A percentile compares a stretch with the other conserved stretches of the same genome.
Evolutionary conservation across 768 basidiomycete species (phyloP).

Genomic region (Kwoniella botswanensis): DNA sequence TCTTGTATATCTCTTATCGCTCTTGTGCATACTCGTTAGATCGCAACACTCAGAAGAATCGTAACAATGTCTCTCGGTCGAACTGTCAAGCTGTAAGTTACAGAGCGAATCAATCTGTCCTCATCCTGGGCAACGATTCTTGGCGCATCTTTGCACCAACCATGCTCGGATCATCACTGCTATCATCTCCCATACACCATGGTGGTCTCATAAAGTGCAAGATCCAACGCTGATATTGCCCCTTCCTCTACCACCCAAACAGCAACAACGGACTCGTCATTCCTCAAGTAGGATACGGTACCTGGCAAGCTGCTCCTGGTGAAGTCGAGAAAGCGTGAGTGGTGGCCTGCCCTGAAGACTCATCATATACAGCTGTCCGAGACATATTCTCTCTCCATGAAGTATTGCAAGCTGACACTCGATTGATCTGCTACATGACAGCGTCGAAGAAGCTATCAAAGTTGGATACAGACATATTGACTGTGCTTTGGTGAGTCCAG

Average conservation of each 20-base stretch:
- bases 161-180: too few relatives aligned
- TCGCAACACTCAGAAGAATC: background rate
- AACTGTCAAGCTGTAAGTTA: conserved; percentile 25
- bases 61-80: conserved; percentile 25
- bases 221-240: background rate
- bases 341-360: background rate
- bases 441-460: conserved; percentile 35
- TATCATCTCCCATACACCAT: too few relatives aligned
- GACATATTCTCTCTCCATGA: too few relatives aligned
- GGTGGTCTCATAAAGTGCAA: background rate
- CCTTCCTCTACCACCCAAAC: background rate
- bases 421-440: background rate
- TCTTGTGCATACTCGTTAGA: background rate
- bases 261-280: conserved; percentile 35
- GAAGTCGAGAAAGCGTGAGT: conserved; percentile 42
- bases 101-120: background rate
- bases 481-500: conserved; percentile 33
- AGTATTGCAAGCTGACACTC: too few relatives aligned
- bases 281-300: conserved; percentile 40
- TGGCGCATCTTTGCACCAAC: background rate
- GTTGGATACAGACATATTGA: conserved; percentile 39
- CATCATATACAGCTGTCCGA: too few relatives aligned
- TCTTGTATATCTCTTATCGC: background rate
- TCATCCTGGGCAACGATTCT: background rate
- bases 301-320: conserved; percentile 38